These are phyloP conservation scores for Hemileia vastatrix DNA, from an alignment of 1,284 basidiomycete species.

Conservation along the genomic window DNA sequence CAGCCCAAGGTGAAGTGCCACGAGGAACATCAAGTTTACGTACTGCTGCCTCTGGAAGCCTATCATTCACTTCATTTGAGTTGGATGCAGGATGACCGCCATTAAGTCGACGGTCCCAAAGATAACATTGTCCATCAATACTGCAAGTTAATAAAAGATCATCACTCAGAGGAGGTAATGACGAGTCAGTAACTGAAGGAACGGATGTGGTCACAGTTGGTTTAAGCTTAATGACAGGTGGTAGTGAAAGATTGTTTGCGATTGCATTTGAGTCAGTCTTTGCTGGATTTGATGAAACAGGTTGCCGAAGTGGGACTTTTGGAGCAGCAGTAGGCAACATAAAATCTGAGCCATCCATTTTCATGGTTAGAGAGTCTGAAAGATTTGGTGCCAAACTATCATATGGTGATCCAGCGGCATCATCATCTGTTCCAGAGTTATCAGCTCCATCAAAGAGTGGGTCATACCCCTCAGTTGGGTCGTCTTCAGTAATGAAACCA, in stretches of 20 bases:
- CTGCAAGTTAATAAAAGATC: constrained; percentile 80
- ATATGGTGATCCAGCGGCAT: neutral
- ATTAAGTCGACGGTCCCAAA: constrained; percentile 72
- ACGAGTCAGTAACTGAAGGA: constrained; percentile 38
- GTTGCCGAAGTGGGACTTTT: constrained; percentile 26
- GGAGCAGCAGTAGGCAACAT: constrained; percentile 16
- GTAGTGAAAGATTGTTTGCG: neutral
- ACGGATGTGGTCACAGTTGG: constrained; percentile 13
- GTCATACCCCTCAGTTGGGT: constrained; percentile 8
- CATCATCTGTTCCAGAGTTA: constrained; percentile 6
- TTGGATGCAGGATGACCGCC: no score
- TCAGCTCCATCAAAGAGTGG: constrained; percentile 14
- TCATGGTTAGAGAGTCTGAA: neutral
- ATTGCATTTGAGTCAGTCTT: neutral
- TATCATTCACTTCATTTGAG: constrained; percentile 46
- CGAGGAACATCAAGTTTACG: constrained; percentile 76
- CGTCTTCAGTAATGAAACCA: constrained; percentile 1
- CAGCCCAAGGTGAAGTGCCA: constrained; percentile 89
- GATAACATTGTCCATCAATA: constrained; percentile 81
- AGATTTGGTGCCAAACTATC: neutral
- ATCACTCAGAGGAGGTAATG: constrained; percentile 50
- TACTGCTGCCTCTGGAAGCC: constrained; percentile 51
- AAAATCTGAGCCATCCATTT: neutral
- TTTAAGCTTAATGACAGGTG: neutral
- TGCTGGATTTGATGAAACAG: constrained; percentile 23